These are phyloP conservation scores for Venturia asperata DNA, from an alignment of 2,329 filamentous ascomycete genomes.

Conservation along the genomic window DNA sequence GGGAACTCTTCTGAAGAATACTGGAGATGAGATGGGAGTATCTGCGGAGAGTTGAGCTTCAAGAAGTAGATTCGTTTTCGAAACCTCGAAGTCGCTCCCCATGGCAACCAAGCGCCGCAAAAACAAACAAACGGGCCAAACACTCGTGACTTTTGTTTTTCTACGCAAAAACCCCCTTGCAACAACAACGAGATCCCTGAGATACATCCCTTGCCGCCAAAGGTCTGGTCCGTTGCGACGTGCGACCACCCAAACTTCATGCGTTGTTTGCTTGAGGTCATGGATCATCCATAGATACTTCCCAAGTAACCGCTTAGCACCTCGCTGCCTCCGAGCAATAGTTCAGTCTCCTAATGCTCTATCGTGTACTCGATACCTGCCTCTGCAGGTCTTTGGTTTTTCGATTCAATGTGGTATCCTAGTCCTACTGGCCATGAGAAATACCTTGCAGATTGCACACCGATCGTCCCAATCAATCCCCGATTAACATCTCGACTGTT, in stretches of 20 bases:
- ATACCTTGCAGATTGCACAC: neutral
- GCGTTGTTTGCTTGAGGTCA: neutral
- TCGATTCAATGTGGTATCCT: neutral
- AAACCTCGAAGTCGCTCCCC: constrained; percentile 3
- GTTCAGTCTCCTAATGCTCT: neutral
- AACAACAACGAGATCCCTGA: neutral
- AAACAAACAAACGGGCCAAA: constrained; percentile 4
- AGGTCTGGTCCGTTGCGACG: neutral
- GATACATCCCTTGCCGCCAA: neutral
- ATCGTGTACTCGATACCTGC: neutral
- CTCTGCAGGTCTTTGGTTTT: neutral
- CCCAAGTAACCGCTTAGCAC: neutral
- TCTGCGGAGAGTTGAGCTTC: constrained; percentile 1
- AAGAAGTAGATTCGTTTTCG: constrained; percentile 8
- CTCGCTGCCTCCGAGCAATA: neutral
- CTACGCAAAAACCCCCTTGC: neutral
- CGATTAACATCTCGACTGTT: too few species aligned
- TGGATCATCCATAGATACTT: neutral
- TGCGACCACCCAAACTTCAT: constrained; percentile 3
- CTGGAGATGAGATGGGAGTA: constrained; percentile 1
- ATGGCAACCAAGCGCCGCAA: constrained; percentile 1
- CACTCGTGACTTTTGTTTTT: constrained; percentile 6
- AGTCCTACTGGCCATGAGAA: neutral
- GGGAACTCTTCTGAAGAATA: constrained; percentile 11
- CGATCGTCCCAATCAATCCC: neutral